A percentile compares a stretch with the other conserved stretches of the same genome.
Evolutionary conservation across 805 yeast genomes (phyloP).

Genomic region (Cyberlindnera mississippiensis): DNA sequence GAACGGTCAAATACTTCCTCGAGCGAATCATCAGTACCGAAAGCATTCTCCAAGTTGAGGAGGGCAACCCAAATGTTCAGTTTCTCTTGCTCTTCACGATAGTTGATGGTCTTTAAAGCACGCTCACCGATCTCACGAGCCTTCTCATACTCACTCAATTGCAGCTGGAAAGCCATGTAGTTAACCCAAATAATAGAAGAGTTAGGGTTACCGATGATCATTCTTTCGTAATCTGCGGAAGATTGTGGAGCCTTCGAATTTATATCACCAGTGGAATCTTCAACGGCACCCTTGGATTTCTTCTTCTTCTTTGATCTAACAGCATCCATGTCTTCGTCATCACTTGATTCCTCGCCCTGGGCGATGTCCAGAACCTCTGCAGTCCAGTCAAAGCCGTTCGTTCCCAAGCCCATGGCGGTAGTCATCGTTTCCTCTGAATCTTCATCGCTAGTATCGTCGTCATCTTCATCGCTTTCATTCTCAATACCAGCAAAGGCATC

Average conservation of each 20-base stretch:
- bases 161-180: conserved; percentile 96
- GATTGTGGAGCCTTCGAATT: conserved; percentile 88
- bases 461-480: conserved; percentile 24
- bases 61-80: conserved; percentile 94
- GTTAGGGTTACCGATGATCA: conserved; percentile 87
- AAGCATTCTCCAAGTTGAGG: conserved; percentile 88
- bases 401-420: conserved; percentile 56
- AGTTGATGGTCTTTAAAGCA: conserved; percentile 85
- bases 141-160: conserved; percentile 88
- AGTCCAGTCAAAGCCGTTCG: conserved; percentile 94
- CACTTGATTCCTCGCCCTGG: conserved; percentile 48
- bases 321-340: conserved; percentile 47
- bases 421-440: conserved; percentile 26
- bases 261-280: conserved; percentile 83
- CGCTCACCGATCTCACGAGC: conserved; percentile 92
- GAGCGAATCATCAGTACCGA: conserved; percentile 80
- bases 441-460: conserved; percentile 25
- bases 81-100: conserved; percentile 90
- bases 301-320: conserved; percentile 44
- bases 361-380: conserved; percentile 84
- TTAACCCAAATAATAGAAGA: conserved; percentile 96
- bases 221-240: conserved; percentile 84
- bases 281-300: conserved; percentile 39
- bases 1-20: conserved; percentile 80
- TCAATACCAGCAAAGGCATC: conserved; percentile 30